Evolutionary conservation across 139 green algal species (phyloP), one percentile per base, ranked within the genome.

Genomic region (Diplosphaera chodatii): DNA sequence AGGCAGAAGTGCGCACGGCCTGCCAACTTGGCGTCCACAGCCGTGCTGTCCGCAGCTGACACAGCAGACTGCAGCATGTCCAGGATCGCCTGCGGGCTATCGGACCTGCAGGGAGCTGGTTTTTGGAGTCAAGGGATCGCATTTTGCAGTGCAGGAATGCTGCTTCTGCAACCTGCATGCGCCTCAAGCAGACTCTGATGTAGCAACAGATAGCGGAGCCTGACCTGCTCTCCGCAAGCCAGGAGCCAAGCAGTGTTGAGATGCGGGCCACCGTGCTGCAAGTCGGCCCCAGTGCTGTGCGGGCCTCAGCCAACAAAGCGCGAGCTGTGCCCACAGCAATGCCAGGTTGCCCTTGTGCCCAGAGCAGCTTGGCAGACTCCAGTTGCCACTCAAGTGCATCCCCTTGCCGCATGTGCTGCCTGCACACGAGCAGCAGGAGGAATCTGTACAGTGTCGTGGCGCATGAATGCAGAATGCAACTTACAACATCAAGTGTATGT

Each of bases 281-380:
- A 34, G 18, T 22, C 4, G n/a, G 29, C 20, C 31, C 28, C 40
- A 21, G 37, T 21, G 32, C 32, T 1, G 21, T 30, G 0, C 27
- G 21, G 13, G 29, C 64, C 30, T 63, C 63, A 6, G 21, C 64
- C 55, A 75, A 69, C 71, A 84, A 67, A 15, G 21, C 70, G 23
- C 30, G 68, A 25, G 37, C 62, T 63, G 70, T 69, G 29, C 65
- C 68, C 23, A 88, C 40, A 20, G 90, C 90, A 32, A 85, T 67
- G 63, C 76, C 69, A 32, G 77, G 69, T 72, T 87, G 83, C 21
- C 81, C 86, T 29, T 85, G 74, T 27, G 82, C 78, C 90, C 90
- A 96, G 74, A 93, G 76, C 76, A 91, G 68, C 80, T 96, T 92
- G 16, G 86, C 85, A 71, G 92, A 78, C 77, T 96, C 90, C 40